phyloP scores from a whole-genome alignment of 2,329 filamentous ascomycete genomes.

The Aspergillus viridinutans region DNA sequence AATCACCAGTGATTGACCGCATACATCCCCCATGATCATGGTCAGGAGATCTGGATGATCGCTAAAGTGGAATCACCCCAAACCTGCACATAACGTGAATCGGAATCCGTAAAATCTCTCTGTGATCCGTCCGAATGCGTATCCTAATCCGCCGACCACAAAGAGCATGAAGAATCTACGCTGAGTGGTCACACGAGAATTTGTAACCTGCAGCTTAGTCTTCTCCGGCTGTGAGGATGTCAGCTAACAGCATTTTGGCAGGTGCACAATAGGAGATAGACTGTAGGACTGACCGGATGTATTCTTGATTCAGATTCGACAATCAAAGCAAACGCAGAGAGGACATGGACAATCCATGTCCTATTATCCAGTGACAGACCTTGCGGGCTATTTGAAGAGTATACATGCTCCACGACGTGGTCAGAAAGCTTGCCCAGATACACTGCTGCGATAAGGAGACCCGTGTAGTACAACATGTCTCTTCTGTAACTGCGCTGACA shows the following conservation, averaged over 20 bases:
- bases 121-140: neutral
- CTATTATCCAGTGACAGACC: neutral
- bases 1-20: neutral
- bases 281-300: neutral
- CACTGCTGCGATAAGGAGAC: neutral
- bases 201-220: neutral
- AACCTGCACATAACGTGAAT: neutral
- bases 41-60: neutral
- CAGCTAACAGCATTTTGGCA: neutral
- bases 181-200: neutral
- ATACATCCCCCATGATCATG: neutral
- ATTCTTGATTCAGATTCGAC: neutral
- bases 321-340: neutral
- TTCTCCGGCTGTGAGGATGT: neutral
- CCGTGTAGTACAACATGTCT: neutral
- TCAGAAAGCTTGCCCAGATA: neutral
- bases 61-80: neutral
- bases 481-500: neutral
- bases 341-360: neutral
- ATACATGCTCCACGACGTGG: neutral
- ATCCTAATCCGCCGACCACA: neutral
- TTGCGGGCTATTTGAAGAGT: neutral
- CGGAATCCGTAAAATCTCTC: neutral
- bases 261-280: neutral
- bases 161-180: neutral